phyloP scores from a whole-genome alignment of 2,329 filamentous ascomycete genomes.

The Diaporthe australafricana region DNA sequence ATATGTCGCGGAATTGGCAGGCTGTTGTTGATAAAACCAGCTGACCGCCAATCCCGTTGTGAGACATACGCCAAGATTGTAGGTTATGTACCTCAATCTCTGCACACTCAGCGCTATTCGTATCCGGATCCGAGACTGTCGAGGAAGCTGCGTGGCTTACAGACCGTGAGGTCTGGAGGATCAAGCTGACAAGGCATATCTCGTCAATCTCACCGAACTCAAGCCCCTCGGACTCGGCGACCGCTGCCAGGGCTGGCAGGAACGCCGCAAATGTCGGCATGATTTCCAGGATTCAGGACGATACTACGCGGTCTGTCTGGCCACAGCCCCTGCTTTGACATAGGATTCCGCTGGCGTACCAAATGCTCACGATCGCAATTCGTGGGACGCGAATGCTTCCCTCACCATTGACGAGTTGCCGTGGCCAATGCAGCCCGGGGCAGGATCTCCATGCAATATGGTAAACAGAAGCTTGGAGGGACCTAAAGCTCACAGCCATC shows the following conservation, averaged over 20 bases:
- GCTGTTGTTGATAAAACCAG: slow-evolving; percentile 73
- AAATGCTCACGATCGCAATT: too few species aligned
- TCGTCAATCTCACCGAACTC: slow-evolving; percentile 93
- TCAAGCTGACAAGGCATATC: slow-evolving; percentile 93
- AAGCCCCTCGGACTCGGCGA: slow-evolving; percentile 81
- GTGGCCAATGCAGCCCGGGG: too few species aligned
- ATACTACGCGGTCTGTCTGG: too few species aligned
- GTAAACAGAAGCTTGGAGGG: slow-evolving; percentile 78
- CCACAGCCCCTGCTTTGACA: too few species aligned
- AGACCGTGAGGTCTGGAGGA: slow-evolving; percentile 78
- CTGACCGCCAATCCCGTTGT: slow-evolving; percentile 80
- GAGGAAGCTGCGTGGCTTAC: slow-evolving; percentile 84
- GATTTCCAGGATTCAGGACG: slow-evolving; percentile 76
- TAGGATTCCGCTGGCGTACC: too few species aligned
- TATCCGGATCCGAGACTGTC: slow-evolving; percentile 90
- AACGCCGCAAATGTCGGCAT: slow-evolving; percentile 72
- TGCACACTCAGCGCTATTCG: slow-evolving; percentile 85
- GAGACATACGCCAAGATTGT: slow-evolving; percentile 77
- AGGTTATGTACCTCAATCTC: slow-evolving; percentile 77
- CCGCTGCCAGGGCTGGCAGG: slow-evolving; percentile 86
- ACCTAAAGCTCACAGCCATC: slow-evolving; percentile 72
- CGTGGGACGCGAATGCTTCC: too few species aligned
- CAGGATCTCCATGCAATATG: slow-evolving; percentile 77
- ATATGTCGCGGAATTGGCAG: slow-evolving; percentile 46
- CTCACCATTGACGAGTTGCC: too few species aligned